Evolutionary conservation across 495 filamentous ascomycete genomes (phyloP), one percentile per base, ranked within the genome.

Genomic region (Terfezia boudieri): DNA sequence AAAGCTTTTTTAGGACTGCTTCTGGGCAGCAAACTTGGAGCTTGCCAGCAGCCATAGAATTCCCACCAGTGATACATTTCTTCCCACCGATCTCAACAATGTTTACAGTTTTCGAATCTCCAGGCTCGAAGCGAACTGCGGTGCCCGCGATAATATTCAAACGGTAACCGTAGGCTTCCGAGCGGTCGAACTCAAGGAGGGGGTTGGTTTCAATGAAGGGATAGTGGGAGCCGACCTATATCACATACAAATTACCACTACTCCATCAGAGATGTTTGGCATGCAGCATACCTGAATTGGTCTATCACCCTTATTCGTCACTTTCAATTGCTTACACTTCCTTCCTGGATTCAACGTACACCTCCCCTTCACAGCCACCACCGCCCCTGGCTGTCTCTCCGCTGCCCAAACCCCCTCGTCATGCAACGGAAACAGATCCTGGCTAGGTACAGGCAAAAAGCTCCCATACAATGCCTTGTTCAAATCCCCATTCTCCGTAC

Each of bases 201-300:
- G 88, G 84, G 64, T 98, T 98, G 20, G 79, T 82, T 71, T 98
- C 90, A 62, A 94, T 76, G 67, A 98, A 86, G 68, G 96, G 88
- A 68, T 96, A 98, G 67, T 98, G 90, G 55, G 85, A 93, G 17
- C 90, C 90, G 58, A 88, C 74, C 78, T 83, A 60, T 17, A 57
- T 55, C 50, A 32, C 26, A 32, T 32, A 32, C 26, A 32, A 32
- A 7, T 32, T 32, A 32, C 26, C 20, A 20, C 37, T 58, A 43
- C 37, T 35, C 23, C 11, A 38, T 9, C n/a, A 48, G 37, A 53
- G 46, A 17, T 37, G 36, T 35, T 26, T 41, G 23, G 12, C 36
- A 58, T 66, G 32, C 56, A 87, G 82, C 76, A 93, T 46, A 14
- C 41, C 41, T 46, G 41, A 46, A 14, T 46, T 20, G 90, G 89